Percentiles rank a stretch among this genome's conserved stretches.
Conservation (phyloP, 345 rosid species). For the Gossypium raimondii region DNA sequence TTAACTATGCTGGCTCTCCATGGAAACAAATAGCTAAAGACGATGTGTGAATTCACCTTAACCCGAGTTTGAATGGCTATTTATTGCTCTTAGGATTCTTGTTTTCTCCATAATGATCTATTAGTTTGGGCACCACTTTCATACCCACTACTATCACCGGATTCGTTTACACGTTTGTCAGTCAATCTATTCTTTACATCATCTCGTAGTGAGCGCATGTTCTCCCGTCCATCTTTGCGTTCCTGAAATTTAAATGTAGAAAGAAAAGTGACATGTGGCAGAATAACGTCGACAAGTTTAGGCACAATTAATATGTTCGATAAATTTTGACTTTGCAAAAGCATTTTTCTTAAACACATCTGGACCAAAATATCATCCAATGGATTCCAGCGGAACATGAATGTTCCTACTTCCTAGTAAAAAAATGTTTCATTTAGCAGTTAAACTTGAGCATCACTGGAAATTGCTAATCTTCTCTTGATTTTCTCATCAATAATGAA, state of each 20-base stretch:
- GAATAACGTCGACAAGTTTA: neutral
- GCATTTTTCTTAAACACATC: neutral
- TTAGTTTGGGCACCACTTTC: conserved; percentile 48
- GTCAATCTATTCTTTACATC: conserved; percentile 33
- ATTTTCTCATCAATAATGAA: neutral
- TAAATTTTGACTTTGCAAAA: neutral
- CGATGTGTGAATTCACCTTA: conserved; percentile 15
- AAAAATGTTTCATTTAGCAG: neutral
- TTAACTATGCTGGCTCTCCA: neutral
- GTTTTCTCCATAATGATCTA: conserved; percentile 39
- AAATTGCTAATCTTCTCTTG: neutral
- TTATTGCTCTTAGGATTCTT: conserved; percentile 39
- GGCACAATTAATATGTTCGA: neutral
- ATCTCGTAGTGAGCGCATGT: conserved; percentile 29
- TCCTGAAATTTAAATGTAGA: conserved; percentile 38
- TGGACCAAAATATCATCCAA: neutral
- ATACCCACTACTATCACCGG: conserved; percentile 79
- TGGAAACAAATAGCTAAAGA: neutral
- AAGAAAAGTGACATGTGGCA: neutral
- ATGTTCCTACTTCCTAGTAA: neutral
- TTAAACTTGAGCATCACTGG: neutral
- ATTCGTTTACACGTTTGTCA: conserved; percentile 51
- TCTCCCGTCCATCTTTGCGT: conserved; percentile 50
- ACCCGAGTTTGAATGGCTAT: conserved; percentile 12
- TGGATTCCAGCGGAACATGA: neutral